These are phyloP conservation scores for Spongispora temasekensis DNA, from an alignment of 1,284 basidiomycete genomes.

Conservation along the genomic window DNA sequence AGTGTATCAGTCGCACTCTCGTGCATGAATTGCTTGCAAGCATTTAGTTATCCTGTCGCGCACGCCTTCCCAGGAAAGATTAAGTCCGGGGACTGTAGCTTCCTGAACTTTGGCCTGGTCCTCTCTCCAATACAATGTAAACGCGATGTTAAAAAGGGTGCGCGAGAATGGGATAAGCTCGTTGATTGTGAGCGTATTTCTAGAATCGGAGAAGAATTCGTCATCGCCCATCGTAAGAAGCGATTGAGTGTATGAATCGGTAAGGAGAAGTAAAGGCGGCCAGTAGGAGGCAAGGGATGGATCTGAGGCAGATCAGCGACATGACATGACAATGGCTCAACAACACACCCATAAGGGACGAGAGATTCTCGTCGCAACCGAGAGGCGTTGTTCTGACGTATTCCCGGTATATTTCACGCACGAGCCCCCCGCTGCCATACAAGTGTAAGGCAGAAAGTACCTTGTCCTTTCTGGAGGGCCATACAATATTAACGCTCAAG, in stretches of 20 bases:
- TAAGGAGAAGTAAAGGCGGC: slow-evolving; percentile 77
- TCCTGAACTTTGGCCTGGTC: slow-evolving; percentile 47
- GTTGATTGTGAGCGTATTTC: slow-evolving; percentile 64
- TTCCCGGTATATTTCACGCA: slow-evolving; percentile 74
- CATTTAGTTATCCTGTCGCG: slow-evolving; percentile 74
- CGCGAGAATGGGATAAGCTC: slow-evolving; percentile 75
- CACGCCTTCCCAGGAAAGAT: slow-evolving; percentile 38
- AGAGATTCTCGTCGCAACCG: slow-evolving; percentile 50
- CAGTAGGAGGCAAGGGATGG: slow-evolving; percentile 48
- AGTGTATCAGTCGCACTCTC: slow-evolving; percentile 67
- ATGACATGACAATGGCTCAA: slow-evolving; percentile 6
- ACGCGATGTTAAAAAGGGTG: slow-evolving; percentile 77
- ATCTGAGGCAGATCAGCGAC: slow-evolving; percentile 38
- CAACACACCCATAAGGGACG: slow-evolving; percentile 43
- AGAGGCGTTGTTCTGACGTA: slow-evolving; percentile 62
- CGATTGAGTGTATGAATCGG: slow-evolving; percentile 83
- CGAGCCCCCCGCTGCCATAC: slow-evolving; percentile 57
- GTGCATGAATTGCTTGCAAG: slow-evolving; percentile 76
- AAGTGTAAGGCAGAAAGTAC: slow-evolving; percentile 51
- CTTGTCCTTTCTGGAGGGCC: slow-evolving; percentile 59
- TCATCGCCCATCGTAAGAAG: slow-evolving; percentile 95
- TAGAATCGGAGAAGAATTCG: slow-evolving; percentile 75
- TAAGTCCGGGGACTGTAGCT: slow-evolving; percentile 45
- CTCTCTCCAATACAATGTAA: slow-evolving; percentile 79
- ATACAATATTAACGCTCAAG: slow-evolving; percentile 53